Evolutionary conservation across 495 filamentous ascomycete genomes (phyloP), one percentile per base, ranked within the genome.

Genomic region (Talaromyces wortmannii): DNA sequence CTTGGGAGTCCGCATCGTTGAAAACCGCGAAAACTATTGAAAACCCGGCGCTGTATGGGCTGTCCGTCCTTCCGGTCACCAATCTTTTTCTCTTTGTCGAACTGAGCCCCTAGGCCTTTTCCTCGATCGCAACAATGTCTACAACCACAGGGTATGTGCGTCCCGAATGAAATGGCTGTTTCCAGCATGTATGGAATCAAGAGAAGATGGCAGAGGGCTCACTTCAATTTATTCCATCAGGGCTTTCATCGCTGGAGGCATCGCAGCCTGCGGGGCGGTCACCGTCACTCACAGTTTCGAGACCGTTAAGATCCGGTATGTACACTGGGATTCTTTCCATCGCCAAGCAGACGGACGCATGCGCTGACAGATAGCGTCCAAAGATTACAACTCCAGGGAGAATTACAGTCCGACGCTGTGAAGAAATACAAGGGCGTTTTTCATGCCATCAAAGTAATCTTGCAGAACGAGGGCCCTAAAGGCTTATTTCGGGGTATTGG

Each of bases 231-330:
- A 23, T 23, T 23, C 23, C 4, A 44, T 31, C 51, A 85, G 83
- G 45, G 80, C 83, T 8, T 99, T 99, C 78, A 80, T 97, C 59
- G 91, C 94, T 29, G 94, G 94, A 67, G 94, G 94, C 57, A 88
- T 97, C 66, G 94, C 94, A 60, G 94, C 95, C 52, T 96, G 91
- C 72, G 94, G 94, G 59, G 94, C 94, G 52, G 95, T 99, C 50
- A 97, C 94, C 4, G 92, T 95, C 47, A 99, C 94, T 42, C 94
- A 99, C 70, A 90, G 91, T 57, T 97, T 97, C 76, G 94, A 99
- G 73, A 97, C 94, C 6, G 91, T 97, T 55, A 99, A 99, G 83
- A 99, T 97, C 67, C 89, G 92, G 88, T 92, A 10, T 17, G 44
- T 55, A 36, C 44, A 63, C 8, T 30, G 17, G 13, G 16, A 12